Evolutionary conservation across 805 yeast species (phyloP), one percentile per base, ranked within the genome.

Genomic region (Suhomyces canberraensis): DNA sequence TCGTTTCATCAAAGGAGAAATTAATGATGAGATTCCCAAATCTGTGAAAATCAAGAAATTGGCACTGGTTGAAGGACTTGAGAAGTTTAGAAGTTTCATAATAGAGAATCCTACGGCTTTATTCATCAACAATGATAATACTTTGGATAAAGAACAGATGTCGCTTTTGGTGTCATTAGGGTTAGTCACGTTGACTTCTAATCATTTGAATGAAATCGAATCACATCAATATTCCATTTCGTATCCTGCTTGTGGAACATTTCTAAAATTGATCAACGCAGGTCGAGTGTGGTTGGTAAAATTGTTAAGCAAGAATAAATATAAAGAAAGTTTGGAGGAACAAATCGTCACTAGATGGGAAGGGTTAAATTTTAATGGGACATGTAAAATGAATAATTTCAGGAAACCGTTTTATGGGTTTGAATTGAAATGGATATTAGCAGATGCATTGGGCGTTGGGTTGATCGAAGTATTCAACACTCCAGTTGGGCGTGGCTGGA

Each of bases 401-500:
- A 63, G 69, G 43, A 61, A 64, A 32, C 78, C 76, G 11, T 73
- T 71, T 40, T 70, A 73, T 37, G 83, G 81, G 1, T 51, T 71
- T 27, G 73, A 70, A 40, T 48, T 76, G 27, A 47, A 61, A 21
- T 78, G 81, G 79, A 50, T 68, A 2, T 45, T 78, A 11, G 75
- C 79, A 13, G 71, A 70, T 36, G 64, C 76, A 34, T 57, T 69
- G 35, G 84, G 83, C 0, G 56, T 68, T 16, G 84, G 83, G 0
- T 48, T 65, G 1, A 51, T 73, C 3, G 82, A 77, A 45, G 73
- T 71, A 7, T 75, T 75, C 47, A 65, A 66, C 31, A 73, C 82
- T 0, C 75, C 76, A 1, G 75, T 71, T 1, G 80, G 80, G 1
- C 54, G 78, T 31, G 80, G 82, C 2, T 75, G 82, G 82, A 66